A percentile compares a stretch with the other conserved stretches of the same genome.
Conservation (phyloP, 805 yeast species). For the Ogataea neopini region DNA sequence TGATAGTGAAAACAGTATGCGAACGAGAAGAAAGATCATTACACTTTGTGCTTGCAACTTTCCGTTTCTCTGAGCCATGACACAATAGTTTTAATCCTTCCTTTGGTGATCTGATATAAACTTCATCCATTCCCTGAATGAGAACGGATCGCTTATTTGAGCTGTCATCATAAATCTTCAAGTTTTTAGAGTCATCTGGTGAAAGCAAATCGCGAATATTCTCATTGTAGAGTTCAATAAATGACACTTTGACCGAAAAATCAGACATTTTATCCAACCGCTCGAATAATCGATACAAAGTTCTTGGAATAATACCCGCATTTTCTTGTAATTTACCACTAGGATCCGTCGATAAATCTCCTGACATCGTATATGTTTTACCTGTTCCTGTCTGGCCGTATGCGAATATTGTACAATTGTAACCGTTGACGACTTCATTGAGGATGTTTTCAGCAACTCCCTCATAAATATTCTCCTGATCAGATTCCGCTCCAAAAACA, state of each 20-base stretch:
- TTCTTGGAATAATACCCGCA: conserved; percentile 54
- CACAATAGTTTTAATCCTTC: conserved; percentile 59
- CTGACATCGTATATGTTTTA: conserved; percentile 62
- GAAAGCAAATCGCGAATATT: conserved; percentile 43
- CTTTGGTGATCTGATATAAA: conserved; percentile 50
- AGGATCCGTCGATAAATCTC: conserved; percentile 35
- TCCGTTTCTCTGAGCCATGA: conserved; percentile 58
- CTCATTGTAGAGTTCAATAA: conserved; percentile 53
- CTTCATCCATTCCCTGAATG: conserved; percentile 67
- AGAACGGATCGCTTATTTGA: conserved; percentile 34
- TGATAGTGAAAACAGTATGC: conserved; percentile 72
- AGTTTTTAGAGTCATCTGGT: conserved; percentile 36
- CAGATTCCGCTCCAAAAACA: conserved; percentile 54
- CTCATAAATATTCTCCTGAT: conserved; percentile 46
- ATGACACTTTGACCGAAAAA: conserved; percentile 49
- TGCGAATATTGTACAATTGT: conserved; percentile 56
- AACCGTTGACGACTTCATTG: conserved; percentile 51
- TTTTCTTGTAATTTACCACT: conserved; percentile 26
- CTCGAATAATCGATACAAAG: conserved; percentile 43
- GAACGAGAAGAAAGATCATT: conserved; percentile 75
- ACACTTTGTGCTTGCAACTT: conserved; percentile 72
- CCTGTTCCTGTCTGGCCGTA: conserved; percentile 68
- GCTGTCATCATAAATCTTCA: conserved; percentile 15
- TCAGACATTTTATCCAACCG: conserved; percentile 29
- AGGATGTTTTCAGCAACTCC: conserved; percentile 50